A percentile compares a stretch with the other conserved stretches of the same genome.
Conservation (phyloP, 495 filamentous ascomycete genomes). For the Pyronema domesticum region DNA sequence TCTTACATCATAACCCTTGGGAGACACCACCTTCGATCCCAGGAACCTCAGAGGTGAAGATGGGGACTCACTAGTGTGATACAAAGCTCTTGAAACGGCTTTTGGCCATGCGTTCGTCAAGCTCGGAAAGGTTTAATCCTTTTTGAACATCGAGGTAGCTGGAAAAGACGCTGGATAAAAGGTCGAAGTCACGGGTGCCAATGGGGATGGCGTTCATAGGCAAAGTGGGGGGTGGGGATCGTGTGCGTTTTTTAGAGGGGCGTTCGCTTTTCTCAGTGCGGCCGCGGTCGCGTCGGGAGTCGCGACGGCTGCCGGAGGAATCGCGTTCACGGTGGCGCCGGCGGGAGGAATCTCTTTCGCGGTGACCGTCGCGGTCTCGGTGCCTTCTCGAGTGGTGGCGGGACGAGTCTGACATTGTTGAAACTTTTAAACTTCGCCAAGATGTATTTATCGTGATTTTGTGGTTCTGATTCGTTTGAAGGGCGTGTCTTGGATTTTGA, state of each 20-base stretch:
- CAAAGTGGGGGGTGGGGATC: slow-evolving; percentile 28
- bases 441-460: no score
- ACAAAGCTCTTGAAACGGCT: slow-evolving; percentile 92
- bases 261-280: slow-evolving; percentile 7
- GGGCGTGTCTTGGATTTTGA: no score
- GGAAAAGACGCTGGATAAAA: slow-evolving; percentile 55
- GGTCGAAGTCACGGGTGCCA: slow-evolving; percentile 42
- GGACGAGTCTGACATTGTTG: no score
- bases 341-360: background rate
- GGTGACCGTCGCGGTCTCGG: no score
- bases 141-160: slow-evolving; percentile 88
- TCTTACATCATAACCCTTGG: background rate
- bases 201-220: slow-evolving; percentile 50
- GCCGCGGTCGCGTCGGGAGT: background rate
- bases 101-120: slow-evolving; percentile 50
- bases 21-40: background rate
- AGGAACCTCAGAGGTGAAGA: background rate
- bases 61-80: slow-evolving; percentile 53
- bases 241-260: slow-evolving; percentile 7
- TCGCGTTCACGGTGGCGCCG: slow-evolving; percentile 7
- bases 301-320: slow-evolving; percentile 1
- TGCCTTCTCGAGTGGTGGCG: no score
- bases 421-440: no score
- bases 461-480: no score
- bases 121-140: slow-evolving; percentile 39